Evolutionary conservation across 257 asterid species (phyloP).

Genomic region (Solanum clarkiae): DNA sequence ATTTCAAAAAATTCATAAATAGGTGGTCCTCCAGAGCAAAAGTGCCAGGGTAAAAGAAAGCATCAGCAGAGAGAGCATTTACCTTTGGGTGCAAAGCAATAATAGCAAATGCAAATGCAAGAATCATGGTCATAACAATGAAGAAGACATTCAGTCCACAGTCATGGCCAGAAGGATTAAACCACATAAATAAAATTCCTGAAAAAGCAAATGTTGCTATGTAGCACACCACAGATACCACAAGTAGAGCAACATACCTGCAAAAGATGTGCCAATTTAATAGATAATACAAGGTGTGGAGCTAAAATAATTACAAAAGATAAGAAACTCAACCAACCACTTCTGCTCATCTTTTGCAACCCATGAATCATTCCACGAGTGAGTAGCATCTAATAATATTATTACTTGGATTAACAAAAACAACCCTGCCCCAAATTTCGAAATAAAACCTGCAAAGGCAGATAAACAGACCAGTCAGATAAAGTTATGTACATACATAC

Average conservation of each 20-base stretch:
- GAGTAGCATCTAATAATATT: slow-evolving; percentile 75
- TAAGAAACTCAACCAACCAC: slow-evolving; percentile 41
- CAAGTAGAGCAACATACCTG: slow-evolving; percentile 86
- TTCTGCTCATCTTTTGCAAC: slow-evolving; percentile 92
- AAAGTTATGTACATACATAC: not conserved
- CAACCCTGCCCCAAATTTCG: slow-evolving; percentile 93
- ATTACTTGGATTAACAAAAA: slow-evolving; percentile 86
- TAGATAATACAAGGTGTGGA: not conserved
- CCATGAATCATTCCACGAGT: slow-evolving; percentile 97
- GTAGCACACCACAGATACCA: slow-evolving; percentile 66
- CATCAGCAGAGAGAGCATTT: not conserved
- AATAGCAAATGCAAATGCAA: slow-evolving; percentile 61
- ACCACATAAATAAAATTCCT: slow-evolving; percentile 90
- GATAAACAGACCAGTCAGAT: not conserved
- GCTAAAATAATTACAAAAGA: not conserved
- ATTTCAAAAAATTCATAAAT: not conserved
- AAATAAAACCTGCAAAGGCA: slow-evolving; percentile 50
- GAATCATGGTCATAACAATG: slow-evolving; percentile 83
- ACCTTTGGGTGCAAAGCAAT: slow-evolving; percentile 86
- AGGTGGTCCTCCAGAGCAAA: not conserved
- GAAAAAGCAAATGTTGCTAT: slow-evolving; percentile 53
- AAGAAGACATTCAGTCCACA: slow-evolving; percentile 90
- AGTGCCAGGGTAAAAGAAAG: not conserved
- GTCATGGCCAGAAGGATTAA: slow-evolving; percentile 90
- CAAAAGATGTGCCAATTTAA: slow-evolving; percentile 6